Percentiles rank a stretch among this genome's conserved stretches.
These are phyloP conservation scores for Phytophthora boehmeriae DNA, from an alignment of 352 stramenopile genomes.

Conservation along the genomic window DNA sequence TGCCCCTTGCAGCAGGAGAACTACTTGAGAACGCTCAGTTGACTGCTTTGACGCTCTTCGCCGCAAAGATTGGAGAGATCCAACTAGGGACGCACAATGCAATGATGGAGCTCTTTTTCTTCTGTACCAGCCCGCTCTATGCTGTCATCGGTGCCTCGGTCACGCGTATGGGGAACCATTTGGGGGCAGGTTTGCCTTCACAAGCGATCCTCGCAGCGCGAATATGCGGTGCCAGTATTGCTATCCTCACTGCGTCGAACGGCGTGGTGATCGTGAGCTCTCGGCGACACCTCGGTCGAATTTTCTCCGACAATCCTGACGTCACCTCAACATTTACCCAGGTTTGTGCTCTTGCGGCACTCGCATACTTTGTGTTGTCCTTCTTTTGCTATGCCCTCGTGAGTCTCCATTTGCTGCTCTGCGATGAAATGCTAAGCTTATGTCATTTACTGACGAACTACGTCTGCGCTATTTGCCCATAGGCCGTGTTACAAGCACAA, in stretches of 20 bases:
- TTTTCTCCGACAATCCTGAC: constrained; percentile 71
- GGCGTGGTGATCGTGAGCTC: constrained; percentile 51
- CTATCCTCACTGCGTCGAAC: constrained; percentile 47
- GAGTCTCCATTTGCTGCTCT: constrained; percentile 9
- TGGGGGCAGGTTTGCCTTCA: constrained; percentile 50
- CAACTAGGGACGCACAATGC: constrained; percentile 80
- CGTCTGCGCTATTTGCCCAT: constrained; percentile 10
- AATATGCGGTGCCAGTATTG: constrained; percentile 54
- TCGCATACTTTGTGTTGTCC: constrained; percentile 71
- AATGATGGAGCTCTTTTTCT: constrained; percentile 89
- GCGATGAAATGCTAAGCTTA: too few species aligned
- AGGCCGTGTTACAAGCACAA: constrained; percentile 73
- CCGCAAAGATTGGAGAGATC: constrained; percentile 66
- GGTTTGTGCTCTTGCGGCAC: constrained; percentile 55
- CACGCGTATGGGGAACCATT: constrained; percentile 67
- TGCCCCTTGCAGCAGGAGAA: constrained; percentile 59
- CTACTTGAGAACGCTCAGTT: constrained; percentile 84
- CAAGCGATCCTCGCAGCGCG: constrained; percentile 57
- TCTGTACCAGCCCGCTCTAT: constrained; percentile 77
- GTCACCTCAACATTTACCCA: constrained; percentile 64
- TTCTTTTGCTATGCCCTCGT: constrained; percentile 87
- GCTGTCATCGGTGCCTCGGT: constrained; percentile 69
- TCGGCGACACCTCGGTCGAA: constrained; percentile 43
- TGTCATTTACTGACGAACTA: background rate
- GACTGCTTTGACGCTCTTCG: constrained; percentile 76